Evolutionary conservation across 2,329 filamentous ascomycete species (phyloP), one percentile per base, ranked within the genome.

Genomic region (Hypoxylon sp.): DNA sequence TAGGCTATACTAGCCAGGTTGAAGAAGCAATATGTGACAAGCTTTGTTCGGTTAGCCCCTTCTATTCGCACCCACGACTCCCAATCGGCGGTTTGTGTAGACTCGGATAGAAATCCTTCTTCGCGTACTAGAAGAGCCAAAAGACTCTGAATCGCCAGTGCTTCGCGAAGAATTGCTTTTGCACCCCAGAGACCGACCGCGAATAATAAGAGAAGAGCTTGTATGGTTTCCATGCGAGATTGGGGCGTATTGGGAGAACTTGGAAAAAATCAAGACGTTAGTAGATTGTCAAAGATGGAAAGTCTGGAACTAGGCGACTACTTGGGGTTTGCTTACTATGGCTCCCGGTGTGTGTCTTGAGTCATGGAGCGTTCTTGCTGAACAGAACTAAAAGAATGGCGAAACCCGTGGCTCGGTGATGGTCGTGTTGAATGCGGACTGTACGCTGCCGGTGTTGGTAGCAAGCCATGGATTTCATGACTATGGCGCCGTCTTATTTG

Each of bases 1-100:
- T 85, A 86, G 0, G 80, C 79, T 43, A 83, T 81, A 59, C 80
- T 84, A 66, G 81, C 83, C 2, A 86, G 69, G 55, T 85, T 86
- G 61, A 84, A 84, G 64, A 84, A 84, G 60, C 80, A 83, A 62
- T 81, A 86, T 1, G 80, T 77, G 20, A 84, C 77, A 0, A 84
- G 75, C 51, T 84, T 84, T 0, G 82, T 86, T 8, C 83, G 74
- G 11, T 78, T 81, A 11, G 75, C 76, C 1, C 76, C 76, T 64
- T 86, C 83, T 9, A 82, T 71, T 13, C 78, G 75, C 23, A 84
- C 74, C 82, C 82, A 86, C 0, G 79, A 73, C 42, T 84, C 80
- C 83, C 83, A 86, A 58, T 83, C 79, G 1, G 69, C 64, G 3
- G 74, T 75, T 53, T 78, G 77, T 11, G 74, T 76, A 0, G 76